phyloP scores from a whole-genome alignment of 2,329 filamentous ascomycete genomes.

The Thelonectria blattea region DNA sequence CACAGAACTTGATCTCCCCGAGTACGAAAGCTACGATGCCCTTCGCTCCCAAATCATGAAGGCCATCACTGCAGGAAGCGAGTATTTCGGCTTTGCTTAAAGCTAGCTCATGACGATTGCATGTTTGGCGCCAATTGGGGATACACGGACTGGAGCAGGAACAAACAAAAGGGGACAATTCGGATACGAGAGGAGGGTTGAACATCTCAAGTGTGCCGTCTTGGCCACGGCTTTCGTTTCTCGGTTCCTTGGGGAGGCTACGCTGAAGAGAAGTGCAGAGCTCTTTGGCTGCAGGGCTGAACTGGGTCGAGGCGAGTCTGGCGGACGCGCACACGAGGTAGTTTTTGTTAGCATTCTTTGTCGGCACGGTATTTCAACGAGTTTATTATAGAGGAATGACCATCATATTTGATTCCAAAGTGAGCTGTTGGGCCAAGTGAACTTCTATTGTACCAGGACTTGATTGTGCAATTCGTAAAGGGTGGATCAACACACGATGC shows the following conservation, averaged over 20 bases:
- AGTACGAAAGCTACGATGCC: conserved; percentile 95
- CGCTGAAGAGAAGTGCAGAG: conserved; percentile 44
- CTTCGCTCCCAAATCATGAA: conserved; percentile 89
- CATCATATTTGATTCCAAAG: background rate
- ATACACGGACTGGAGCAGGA: conserved; percentile 25
- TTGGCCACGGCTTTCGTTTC: background rate
- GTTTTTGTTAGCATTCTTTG: conserved; percentile 23
- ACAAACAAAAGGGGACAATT: conserved; percentile 2
- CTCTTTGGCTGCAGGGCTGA: conserved; percentile 29
- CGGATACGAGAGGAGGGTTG: conserved; percentile 20
- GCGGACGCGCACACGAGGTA: conserved; percentile 12
- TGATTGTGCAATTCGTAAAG: no score
- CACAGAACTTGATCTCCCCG: conserved; percentile 92
- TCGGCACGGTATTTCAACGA: conserved; percentile 25
- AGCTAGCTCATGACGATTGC: conserved; percentile 26
- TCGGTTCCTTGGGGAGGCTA: background rate
- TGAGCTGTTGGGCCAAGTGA: background rate
- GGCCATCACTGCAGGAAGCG: conserved; percentile 96
- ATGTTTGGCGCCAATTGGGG: conserved; percentile 28
- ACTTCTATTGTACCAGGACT: no score
- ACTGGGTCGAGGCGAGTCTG: background rate
- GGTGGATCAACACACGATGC: no score
- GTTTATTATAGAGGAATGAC: conserved; percentile 13
- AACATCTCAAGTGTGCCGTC: conserved; percentile 15
- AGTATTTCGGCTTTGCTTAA: conserved; percentile 97